Evolutionary conservation across 2,329 filamentous ascomycete species (phyloP).

Genomic region (Ampelomyces quisqualis): DNA sequence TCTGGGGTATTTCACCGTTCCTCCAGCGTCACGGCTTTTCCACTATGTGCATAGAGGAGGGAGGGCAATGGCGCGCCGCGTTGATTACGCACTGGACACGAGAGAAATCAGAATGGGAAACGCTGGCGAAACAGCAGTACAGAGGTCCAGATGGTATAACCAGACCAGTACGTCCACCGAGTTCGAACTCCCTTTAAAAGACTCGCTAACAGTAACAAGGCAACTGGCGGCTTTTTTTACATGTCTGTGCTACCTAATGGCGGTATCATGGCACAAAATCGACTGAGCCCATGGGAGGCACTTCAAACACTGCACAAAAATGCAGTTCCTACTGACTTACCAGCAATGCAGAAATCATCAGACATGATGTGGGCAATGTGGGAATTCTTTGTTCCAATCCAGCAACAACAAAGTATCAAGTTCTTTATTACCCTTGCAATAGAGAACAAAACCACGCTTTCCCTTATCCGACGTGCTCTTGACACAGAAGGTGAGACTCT

Average conservation of each 20-base stretch:
- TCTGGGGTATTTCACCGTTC: constrained; percentile 1
- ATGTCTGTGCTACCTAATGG: neutral
- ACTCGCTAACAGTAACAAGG: too few species aligned
- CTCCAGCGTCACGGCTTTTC: neutral
- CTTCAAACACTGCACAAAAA: neutral
- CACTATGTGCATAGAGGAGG: neutral
- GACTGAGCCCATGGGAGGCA: neutral
- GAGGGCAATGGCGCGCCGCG: neutral
- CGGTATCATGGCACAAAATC: constrained; percentile 1
- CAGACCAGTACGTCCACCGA: neutral
- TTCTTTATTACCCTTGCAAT: neutral
- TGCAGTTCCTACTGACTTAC: neutral
- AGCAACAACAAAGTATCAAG: neutral
- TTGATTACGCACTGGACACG: neutral
- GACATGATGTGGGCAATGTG: constrained; percentile 5
- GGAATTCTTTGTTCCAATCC: neutral
- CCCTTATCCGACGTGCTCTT: neutral
- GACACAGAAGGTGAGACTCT: neutral
- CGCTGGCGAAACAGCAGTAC: neutral
- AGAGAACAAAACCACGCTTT: neutral
- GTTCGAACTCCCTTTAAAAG: too few species aligned
- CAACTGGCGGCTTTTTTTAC: neutral
- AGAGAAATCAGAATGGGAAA: neutral
- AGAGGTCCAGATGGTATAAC: neutral
- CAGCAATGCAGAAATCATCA: neutral